Evolutionary conservation across 441 rosid species (phyloP).

Genomic region (Euphorbia celastroides): DNA sequence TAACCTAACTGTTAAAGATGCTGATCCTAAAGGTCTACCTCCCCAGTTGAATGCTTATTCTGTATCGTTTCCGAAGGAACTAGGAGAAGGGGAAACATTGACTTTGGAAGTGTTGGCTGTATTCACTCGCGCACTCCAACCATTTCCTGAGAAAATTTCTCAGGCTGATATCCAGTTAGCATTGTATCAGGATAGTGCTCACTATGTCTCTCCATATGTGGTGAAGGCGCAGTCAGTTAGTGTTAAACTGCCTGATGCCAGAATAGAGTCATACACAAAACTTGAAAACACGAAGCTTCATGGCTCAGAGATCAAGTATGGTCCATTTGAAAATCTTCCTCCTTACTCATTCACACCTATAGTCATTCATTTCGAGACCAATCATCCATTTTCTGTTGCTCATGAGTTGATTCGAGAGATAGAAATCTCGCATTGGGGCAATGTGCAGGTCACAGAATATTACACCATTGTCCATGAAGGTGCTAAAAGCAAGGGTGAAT

Average conservation of each 20-base stretch:
- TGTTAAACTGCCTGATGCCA: slow-evolving; percentile 62
- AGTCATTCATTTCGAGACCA: slow-evolving; percentile 78
- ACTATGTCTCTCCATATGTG: slow-evolving; percentile 68
- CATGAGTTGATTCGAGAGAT: slow-evolving; percentile 75
- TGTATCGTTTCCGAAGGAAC: slow-evolving; percentile 52
- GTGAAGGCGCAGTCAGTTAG: slow-evolving; percentile 68
- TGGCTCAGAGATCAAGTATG: slow-evolving; percentile 83
- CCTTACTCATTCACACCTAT: slow-evolving; percentile 64
- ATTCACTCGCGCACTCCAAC: slow-evolving; percentile 57
- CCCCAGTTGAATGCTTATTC: slow-evolving; percentile 51
- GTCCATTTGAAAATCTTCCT: slow-evolving; percentile 73
- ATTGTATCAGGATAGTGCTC: slow-evolving; percentile 65
- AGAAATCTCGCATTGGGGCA: slow-evolving; percentile 97
- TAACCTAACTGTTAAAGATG: slow-evolving; percentile 42
- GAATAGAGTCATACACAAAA: slow-evolving; percentile 74
- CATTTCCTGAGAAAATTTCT: slow-evolving; percentile 82
- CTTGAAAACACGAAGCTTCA: slow-evolving; percentile 57
- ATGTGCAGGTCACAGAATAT: slow-evolving; percentile 80
- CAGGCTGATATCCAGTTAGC: slow-evolving; percentile 90
- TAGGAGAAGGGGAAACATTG: slow-evolving; percentile 53
- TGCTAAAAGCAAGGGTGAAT: slow-evolving; percentile 82
- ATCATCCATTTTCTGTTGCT: slow-evolving; percentile 78
- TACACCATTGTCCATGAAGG: slow-evolving; percentile 72
- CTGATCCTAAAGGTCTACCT: slow-evolving; percentile 49
- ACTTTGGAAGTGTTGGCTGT: slow-evolving; percentile 60